phyloP scores from a whole-genome alignment of 805 yeast species.

The Debaryomyces castellii region DNA sequence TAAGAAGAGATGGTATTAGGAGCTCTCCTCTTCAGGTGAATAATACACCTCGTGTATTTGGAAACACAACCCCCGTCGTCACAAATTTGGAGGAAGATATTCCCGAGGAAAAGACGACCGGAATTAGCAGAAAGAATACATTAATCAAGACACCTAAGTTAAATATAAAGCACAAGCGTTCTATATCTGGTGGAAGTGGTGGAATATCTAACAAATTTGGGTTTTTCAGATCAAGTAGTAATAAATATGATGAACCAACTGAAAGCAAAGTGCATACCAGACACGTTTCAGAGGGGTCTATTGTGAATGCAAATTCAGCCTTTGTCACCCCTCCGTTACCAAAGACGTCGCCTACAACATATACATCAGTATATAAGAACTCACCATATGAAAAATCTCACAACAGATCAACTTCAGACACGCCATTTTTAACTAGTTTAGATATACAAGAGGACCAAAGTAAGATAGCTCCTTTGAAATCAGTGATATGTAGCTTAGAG shows the following conservation, averaged over 20 bases:
- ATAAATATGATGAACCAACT: slow-evolving; percentile 10
- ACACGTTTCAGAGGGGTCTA: slow-evolving; percentile 39
- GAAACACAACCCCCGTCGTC: slow-evolving; percentile 29
- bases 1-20: slow-evolving; percentile 3
- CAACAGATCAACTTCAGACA: slow-evolving; percentile 44
- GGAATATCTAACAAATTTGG: slow-evolving; percentile 28
- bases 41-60: slow-evolving; percentile 4
- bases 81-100: slow-evolving; percentile 32
- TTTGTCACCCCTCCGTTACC: slow-evolving; percentile 49
- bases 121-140: slow-evolving; percentile 25
- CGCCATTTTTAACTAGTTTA: slow-evolving; percentile 24
- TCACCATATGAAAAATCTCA: slow-evolving; percentile 24
- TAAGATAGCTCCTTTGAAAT: slow-evolving; percentile 15
- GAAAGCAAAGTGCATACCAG: slow-evolving; percentile 31
- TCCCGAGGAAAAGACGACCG: slow-evolving; percentile 2
- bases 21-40: background rate
- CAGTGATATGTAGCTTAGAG: slow-evolving; percentile 40
- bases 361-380: slow-evolving; percentile 3
- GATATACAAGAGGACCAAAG: slow-evolving; percentile 12
- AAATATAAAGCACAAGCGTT: slow-evolving; percentile 40
- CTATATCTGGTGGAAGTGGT: slow-evolving; percentile 35
- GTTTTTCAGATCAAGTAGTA: slow-evolving; percentile 26
- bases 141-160: slow-evolving; percentile 30
- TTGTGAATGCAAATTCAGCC: slow-evolving; percentile 26
- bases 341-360: slow-evolving; percentile 18